Conservation (phyloP, 495 filamentous ascomycete species). For the Choiromyces venosus region DNA sequence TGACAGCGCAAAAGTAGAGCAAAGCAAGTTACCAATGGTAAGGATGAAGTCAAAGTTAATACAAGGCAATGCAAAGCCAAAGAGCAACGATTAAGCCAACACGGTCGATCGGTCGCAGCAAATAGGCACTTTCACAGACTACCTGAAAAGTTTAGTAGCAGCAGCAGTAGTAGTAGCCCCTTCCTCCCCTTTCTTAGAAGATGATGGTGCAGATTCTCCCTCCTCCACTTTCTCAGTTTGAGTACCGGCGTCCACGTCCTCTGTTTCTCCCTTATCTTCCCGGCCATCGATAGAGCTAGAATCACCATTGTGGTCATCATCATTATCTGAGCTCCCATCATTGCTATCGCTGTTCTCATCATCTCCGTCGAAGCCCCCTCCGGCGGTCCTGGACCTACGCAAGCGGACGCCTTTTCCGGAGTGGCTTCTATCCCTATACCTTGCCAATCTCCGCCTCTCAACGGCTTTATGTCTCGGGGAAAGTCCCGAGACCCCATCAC, state of each 20-base stretch:
- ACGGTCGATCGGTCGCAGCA: not conserved
- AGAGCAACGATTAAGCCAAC: not conserved
- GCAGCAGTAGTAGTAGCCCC: not conserved
- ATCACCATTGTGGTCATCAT: not conserved
- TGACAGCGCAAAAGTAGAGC: not conserved
- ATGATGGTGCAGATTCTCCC: not conserved
- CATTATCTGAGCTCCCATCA: not conserved
- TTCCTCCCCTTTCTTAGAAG: not conserved
- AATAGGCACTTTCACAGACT: not conserved
- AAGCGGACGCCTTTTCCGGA: not conserved
- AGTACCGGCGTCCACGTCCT: not conserved
- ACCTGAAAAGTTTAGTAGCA: not conserved
- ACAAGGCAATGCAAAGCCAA: not conserved
- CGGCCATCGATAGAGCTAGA: not conserved
- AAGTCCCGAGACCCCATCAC: constrained; percentile 16
- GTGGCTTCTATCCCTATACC: constrained; percentile 10
- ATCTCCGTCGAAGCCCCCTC: not conserved
- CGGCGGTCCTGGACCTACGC: not conserved
- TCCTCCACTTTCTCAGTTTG: not conserved
- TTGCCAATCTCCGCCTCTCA: constrained; percentile 9
- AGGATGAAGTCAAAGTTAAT: not conserved
- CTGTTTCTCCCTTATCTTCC: not conserved
- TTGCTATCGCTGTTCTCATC: not conserved
- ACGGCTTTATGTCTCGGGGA: constrained; percentile 17
- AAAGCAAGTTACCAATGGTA: not conserved